Percentiles rank a stretch among this genome's conserved stretches.
Evolutionary conservation across 352 stramenopile genomes (phyloP).

Genomic region (Globisporangium parvum): DNA sequence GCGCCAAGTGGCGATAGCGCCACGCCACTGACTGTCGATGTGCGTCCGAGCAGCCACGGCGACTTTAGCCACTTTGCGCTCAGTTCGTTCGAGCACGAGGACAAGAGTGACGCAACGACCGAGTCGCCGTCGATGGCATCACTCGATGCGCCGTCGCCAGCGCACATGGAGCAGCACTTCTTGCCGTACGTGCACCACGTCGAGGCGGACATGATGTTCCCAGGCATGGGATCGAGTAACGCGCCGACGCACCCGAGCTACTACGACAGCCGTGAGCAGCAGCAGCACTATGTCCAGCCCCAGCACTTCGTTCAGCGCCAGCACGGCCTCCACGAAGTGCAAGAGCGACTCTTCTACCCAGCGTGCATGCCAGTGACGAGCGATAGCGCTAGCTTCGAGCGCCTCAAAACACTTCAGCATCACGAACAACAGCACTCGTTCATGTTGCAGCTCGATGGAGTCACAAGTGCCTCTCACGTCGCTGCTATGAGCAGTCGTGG

Average conservation of each 20-base stretch:
- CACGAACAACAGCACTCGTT: too few relatives aligned
- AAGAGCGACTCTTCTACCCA: too few relatives aligned
- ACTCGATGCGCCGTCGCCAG: conserved; percentile 18
- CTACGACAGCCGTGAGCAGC: background rate
- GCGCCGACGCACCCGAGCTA: conserved; percentile 1
- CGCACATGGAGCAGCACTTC: conserved; percentile 37
- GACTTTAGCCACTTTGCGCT: background rate
- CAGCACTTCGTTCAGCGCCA: background rate
- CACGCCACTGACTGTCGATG: background rate
- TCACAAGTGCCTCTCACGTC: background rate
- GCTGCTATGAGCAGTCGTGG: background rate
- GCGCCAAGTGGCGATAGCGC: background rate
- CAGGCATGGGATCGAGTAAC: conserved; percentile 16
- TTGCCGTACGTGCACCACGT: conserved; percentile 24
- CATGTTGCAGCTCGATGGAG: conserved; percentile 1
- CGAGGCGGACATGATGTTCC: conserved; percentile 36
- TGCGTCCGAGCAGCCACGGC: background rate
- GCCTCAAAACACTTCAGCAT: too few relatives aligned
- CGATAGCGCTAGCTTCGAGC: too few relatives aligned
- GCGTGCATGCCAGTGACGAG: too few relatives aligned
- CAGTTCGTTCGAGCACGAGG: conserved; percentile 12
- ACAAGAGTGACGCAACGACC: background rate
- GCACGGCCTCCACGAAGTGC: background rate
- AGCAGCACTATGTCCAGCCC: conserved; percentile 4
- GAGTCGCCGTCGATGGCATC: conserved; percentile 10